Evolutionary conservation across 108 stramenopile genomes (phyloP), one percentile per base, ranked within the genome.

Genomic region (Schizochytrium sp.): DNA sequence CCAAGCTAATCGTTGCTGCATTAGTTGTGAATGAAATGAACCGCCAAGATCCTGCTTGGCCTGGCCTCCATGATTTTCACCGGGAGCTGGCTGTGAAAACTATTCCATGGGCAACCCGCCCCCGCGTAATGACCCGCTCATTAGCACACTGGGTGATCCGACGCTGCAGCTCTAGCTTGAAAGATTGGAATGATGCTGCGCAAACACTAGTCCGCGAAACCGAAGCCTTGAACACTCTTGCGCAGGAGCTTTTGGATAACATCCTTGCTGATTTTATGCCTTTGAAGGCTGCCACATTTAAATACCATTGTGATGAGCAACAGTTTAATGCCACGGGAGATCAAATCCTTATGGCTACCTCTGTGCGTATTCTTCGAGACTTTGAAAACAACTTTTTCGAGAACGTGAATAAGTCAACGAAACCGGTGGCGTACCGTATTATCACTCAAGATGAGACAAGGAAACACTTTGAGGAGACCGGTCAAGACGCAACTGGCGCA

Each of bases 361-460:
- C 64, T 38, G 44, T 69, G 64, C 64, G 64, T 15, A 69, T 69
- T 38, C 40, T 44, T 38, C 42, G 40, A 8, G 64, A 69, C 28
- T 69, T 69, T 69, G 64, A 69, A 3, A 44, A 69, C 10, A 69
- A 69, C 12, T 69, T 69, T 69, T 69, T 69, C 64, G 64, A 69
- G 19, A 69, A 15, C 28, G 5, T 44, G 12, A 69, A 69, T 1
- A 12, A 38, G 28, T 28, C 64, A 38, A 28, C 15, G 10, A 12
- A 38, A 15, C 64, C 64, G 42, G 28, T 69, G 12, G 64, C 19
- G 5, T 69, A 69, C 28, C 64, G 64, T 2, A 38, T 7, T 7
- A 44, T 69, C 5, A 69, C 64, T 44, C 42, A 69, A 15, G 64
- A 69, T 15, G 64, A 69, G 64, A 69, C 64, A 2, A 69, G 44